Percentiles rank a stretch among this genome's conserved stretches.
phyloP scores from a whole-genome alignment of 371 early-diverging fungal genomes.

The Mortierella polycephala region DNA sequence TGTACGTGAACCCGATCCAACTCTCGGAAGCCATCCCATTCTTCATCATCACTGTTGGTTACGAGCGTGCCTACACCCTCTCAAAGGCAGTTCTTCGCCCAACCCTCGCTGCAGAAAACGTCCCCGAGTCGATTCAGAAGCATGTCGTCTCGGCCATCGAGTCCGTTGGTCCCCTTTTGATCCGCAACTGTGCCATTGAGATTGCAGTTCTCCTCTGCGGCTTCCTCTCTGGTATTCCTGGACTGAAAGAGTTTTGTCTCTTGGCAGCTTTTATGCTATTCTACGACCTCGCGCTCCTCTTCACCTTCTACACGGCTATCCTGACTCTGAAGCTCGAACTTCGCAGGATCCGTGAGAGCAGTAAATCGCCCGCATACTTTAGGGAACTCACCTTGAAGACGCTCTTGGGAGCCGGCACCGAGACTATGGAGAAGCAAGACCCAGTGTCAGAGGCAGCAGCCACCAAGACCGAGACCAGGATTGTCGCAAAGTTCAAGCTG shows the following conservation, averaged over 20 bases:
- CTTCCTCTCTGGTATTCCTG: slow-evolving; percentile 80
- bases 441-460: slow-evolving; percentile 18
- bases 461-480: slow-evolving; percentile 64
- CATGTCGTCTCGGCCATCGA: slow-evolving; percentile 78
- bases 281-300: slow-evolving; percentile 86
- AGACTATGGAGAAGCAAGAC: slow-evolving; percentile 19
- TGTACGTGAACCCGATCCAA: slow-evolving; percentile 79
- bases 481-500: slow-evolving; percentile 69
- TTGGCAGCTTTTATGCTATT: slow-evolving; percentile 83
- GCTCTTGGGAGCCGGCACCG: slow-evolving; percentile 29
- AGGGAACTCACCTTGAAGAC: slow-evolving; percentile 55
- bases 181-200: slow-evolving; percentile 87
- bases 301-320: slow-evolving; percentile 88
- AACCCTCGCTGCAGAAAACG: slow-evolving; percentile 32
- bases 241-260: slow-evolving; percentile 85
- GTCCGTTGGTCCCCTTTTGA: slow-evolving; percentile 71
- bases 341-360: slow-evolving; percentile 60
- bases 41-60: slow-evolving; percentile 92
- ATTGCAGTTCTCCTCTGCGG: slow-evolving; percentile 82
- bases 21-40: slow-evolving; percentile 92
- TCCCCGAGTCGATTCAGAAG: slow-evolving; percentile 63
- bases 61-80: slow-evolving; percentile 87
- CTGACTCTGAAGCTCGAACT: slow-evolving; percentile 90
- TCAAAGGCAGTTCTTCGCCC: slow-evolving; percentile 82
- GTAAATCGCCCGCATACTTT: slow-evolving; percentile 46